phyloP scores from a whole-genome alignment of 2,329 filamentous ascomycete genomes.

The Gremmenia infestans region DNA sequence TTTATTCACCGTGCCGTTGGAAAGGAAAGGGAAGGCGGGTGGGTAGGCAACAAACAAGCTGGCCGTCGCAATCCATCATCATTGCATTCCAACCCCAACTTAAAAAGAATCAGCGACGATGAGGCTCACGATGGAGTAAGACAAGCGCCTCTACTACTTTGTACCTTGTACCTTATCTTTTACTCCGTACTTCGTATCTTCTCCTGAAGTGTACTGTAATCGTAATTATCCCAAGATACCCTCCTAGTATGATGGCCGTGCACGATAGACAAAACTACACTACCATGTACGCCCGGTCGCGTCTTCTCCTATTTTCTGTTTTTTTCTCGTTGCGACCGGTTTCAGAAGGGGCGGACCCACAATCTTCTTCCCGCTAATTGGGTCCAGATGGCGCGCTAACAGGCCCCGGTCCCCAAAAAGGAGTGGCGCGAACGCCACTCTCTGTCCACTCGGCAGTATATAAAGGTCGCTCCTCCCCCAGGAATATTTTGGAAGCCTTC shows the following conservation, averaged over 20 bases:
- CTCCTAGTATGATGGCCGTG: not conserved
- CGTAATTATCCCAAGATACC: not conserved
- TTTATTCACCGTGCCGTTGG: not conserved
- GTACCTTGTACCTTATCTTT: too few relatives aligned
- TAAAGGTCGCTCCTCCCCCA: conserved; percentile 13
- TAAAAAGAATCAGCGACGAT: not conserved
- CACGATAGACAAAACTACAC: not conserved
- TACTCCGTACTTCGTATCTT: too few relatives aligned
- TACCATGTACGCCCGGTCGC: too few relatives aligned
- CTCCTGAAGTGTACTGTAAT: not conserved
- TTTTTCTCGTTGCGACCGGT: not conserved
- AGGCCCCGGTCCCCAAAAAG: not conserved
- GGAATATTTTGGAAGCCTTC: conserved; percentile 9
- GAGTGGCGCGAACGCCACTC: not conserved
- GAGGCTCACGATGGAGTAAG: not conserved
- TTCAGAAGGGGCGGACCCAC: not conserved
- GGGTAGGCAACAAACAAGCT: not conserved
- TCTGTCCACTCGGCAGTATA: conserved; percentile 9
- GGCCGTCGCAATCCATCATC: not conserved
- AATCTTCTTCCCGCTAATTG: not conserved
- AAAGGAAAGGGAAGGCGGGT: too few relatives aligned
- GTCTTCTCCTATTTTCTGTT: not conserved
- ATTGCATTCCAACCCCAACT: not conserved
- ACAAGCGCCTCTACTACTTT: too few relatives aligned
- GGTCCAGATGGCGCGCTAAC: not conserved